Base-by-base conservation (phyloP, 2,329 filamentous ascomycete species). In the Stagonosporopsis tanaceti region DNA sequence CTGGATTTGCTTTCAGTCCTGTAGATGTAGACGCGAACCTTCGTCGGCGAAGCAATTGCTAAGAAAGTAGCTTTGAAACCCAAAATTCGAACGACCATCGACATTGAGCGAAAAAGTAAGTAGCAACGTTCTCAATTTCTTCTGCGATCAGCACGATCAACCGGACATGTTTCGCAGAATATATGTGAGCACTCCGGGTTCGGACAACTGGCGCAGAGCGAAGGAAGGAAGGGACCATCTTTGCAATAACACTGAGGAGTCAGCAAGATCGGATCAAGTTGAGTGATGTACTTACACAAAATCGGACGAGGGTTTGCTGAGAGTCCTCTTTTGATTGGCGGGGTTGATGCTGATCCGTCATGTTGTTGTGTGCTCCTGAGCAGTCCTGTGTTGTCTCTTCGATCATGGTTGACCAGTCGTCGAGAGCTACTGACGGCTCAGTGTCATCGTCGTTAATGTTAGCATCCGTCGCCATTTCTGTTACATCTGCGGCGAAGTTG, bases 401-500 rank as follows among this genome's bases (percentile, higher is more conserved):
- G 1, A 14, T 34, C 17, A 12, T 11, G 3, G 6, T 6, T 20
- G 27, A 17, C 42, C 42, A 45, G 27, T 14, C 42, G 3, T 45
- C 27, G 11, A 15, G n/a, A 20, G 7, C 3, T 12, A 12, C 15
- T 17, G 41, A 28, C 41, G 12, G 17, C n/a, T 30, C 28, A 14
- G 28, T 6, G n/a, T 34, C 6, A n/a, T 34, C 37, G 12, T 34
- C 37, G 9, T 17, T 32, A 6, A 6, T 7, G 14, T 34, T 37
- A 25, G 27, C 17, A 25, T 41, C 38, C 8, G 22, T 5, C 5
- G 48, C 41, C 7, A 34, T 39, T 6, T 51, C 61, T 39, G 15
- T 67, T 57, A 25, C 9, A 65, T 17, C 37, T 9, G 28, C 12
- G 27, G 44, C 42, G 2, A 15, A 58, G 39, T 69, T 60, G 15